A percentile compares a stretch with the other conserved stretches of the same genome.
Conservation (phyloP, 352 stramenopile genomes). For the Thalassiosira livingstoniorum region DNA sequence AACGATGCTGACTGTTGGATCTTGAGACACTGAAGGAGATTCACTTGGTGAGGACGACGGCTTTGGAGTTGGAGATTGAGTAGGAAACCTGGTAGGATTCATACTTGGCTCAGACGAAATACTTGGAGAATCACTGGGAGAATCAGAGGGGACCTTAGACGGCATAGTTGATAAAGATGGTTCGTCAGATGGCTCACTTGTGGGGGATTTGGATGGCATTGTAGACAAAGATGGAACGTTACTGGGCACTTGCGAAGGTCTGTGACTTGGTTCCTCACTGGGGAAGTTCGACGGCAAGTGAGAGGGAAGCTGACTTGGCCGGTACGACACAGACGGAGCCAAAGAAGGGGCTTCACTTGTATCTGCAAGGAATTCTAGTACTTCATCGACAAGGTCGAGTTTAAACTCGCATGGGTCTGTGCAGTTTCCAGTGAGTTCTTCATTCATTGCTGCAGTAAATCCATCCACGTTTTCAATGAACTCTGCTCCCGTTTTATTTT, state of each 20-base stretch:
- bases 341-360: conserved; percentile 27
- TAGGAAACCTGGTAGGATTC: not conserved
- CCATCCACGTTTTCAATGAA: conserved; percentile 33
- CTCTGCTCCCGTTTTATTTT: conserved; percentile 11
- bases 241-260: not conserved
- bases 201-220: not conserved
- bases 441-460: conserved; percentile 45
- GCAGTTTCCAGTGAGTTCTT: conserved; percentile 26
- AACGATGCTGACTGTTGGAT: not conserved
- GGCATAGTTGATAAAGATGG: conserved; percentile 1
- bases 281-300: not conserved
- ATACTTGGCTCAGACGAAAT: conserved; percentile 7
- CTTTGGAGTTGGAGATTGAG: not conserved
- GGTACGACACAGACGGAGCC: conserved; percentile 16
- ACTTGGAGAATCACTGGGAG: conserved; percentile 3
- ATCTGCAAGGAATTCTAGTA: conserved; percentile 24
- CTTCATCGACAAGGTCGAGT: conserved; percentile 26
- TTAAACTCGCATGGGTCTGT: not conserved
- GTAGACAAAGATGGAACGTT: not conserved
- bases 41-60: conserved; percentile 1
- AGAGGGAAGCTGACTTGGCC: conserved; percentile 23
- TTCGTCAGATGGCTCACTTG: not conserved
- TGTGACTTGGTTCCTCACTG: not conserved
- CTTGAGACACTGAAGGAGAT: conserved; percentile 6
- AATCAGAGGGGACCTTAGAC: not conserved